Evolutionary conservation across 768 basidiomycete genomes (phyloP), one percentile per base, ranked within the genome.

Genomic region (Psilocybe subaeruginosa): DNA sequence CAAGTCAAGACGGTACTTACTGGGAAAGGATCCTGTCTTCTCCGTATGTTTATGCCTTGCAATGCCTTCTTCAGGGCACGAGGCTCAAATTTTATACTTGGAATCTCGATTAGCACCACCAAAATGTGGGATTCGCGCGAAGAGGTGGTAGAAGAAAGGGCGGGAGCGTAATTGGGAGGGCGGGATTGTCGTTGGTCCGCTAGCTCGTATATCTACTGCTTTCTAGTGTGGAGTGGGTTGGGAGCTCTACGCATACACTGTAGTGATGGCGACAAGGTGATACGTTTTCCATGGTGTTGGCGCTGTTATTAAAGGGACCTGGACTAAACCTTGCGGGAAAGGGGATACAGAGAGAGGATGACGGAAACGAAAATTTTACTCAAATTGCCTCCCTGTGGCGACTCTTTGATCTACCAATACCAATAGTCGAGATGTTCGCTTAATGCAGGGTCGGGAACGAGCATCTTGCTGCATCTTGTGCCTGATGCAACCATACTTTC

Each of bases 251-350:
- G 31, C 39, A 29, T 35, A 58, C 27, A 43, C n/a, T 7, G 64
- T 65, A 59, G 62, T 59, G 64, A 64, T 68, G 64, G 67, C 60
- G 62, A 65, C 64, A 46, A 33, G 29, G 17, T 56, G 61, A 30
- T 61, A 61, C 50, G 54, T 59, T 47, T 53, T 56, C 49, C 16
- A 14, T 27, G 47, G 9, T 58, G 11, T n/a, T n/a, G n/a, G n/a
- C n/a, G n/a, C n/a, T n/a, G n/a, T 7, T 51, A 49, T 51, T 56
- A 56, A 37, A 43, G 55, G 60, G 54, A 47, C 60, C 60, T 61
- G 46, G 60, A 47, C 60, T 61, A 61, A 61, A 52, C 60, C 60
- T 52, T 61, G 60, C 60, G 60, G 60, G 27, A 14, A 56, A 43
- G 55, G 29, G 37, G 39, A 12, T 43, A 5, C 41, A 43, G 54